Percentiles rank a stretch among this genome's conserved stretches.
Conservation (phyloP, 805 yeast genomes). For the Candida morakotiae region DNA sequence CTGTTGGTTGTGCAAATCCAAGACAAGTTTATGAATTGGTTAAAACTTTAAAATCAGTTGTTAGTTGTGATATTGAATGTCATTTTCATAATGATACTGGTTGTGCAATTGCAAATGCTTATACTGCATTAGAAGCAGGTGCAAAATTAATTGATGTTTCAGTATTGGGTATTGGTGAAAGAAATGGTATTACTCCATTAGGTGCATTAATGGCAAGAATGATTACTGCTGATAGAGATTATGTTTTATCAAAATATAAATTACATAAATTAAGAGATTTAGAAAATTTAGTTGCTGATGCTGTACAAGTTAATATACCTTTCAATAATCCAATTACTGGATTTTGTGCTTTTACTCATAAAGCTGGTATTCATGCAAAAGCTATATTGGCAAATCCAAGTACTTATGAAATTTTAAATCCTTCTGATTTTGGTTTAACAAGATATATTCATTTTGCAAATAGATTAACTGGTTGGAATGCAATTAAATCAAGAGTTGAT, state of each 20-base stretch:
- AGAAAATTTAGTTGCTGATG: conserved; percentile 56
- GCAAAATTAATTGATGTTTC: conserved; percentile 57
- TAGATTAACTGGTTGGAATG: conserved; percentile 62
- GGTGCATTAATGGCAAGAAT: conserved; percentile 63
- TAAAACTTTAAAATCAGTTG: conserved; percentile 53
- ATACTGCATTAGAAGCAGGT: conserved; percentile 61
- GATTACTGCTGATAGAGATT: conserved; percentile 59
- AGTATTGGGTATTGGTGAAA: conserved; percentile 59
- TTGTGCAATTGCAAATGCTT: conserved; percentile 61
- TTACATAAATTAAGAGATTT: conserved; percentile 53
- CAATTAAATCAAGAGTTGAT: conserved; percentile 57
- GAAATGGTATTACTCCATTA: conserved; percentile 60
- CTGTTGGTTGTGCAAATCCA: conserved; percentile 62
- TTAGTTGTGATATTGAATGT: conserved; percentile 55
- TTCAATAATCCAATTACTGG: conserved; percentile 63
- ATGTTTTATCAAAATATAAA: conserved; percentile 55
- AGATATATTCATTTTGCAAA: conserved; percentile 60
- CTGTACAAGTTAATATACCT: conserved; percentile 56
- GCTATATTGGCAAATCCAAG: conserved; percentile 61
- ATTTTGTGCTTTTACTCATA: conserved; percentile 61
- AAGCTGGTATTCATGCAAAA: conserved; percentile 62
- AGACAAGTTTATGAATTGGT: conserved; percentile 60
- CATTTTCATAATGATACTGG: conserved; percentile 65
- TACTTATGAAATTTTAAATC: conserved; percentile 58
- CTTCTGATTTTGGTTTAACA: conserved; percentile 56